These are phyloP conservation scores for Gastrolobium bilobum DNA, from an alignment of 306 rosid species.

Conservation along the genomic window DNA sequence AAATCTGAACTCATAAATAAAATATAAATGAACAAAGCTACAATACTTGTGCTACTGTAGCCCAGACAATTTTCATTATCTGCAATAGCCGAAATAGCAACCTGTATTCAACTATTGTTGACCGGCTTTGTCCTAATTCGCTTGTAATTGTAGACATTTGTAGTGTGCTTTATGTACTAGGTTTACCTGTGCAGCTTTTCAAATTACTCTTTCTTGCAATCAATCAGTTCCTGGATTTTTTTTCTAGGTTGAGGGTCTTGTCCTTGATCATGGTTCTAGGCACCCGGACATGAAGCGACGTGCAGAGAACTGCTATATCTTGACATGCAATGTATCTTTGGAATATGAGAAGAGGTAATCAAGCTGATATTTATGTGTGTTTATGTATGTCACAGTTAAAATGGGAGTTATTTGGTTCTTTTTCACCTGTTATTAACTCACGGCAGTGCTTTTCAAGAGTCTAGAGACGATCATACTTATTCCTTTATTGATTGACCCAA, in stretches of 20 bases:
- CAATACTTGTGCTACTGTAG: not conserved
- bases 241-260: conserved; percentile 95
- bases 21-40: not conserved
- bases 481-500: not conserved
- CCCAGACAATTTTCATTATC: not conserved
- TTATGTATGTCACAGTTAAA: not conserved
- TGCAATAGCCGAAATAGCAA: not conserved
- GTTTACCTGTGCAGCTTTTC: not conserved
- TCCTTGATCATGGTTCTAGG: conserved; percentile 99
- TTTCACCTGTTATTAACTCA: not conserved
- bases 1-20: not conserved
- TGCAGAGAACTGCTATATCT: conserved; percentile 89
- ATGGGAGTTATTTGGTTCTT: not conserved
- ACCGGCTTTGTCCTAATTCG: not conserved
- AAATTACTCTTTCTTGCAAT: conserved; percentile 11
- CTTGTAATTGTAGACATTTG: not conserved
- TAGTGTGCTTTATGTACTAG: not conserved
- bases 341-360: conserved; percentile 94
- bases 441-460: not conserved
- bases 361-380: not conserved
- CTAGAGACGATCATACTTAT: not conserved
- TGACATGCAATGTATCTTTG: conserved; percentile 91
- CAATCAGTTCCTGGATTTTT: conserved; percentile 20
- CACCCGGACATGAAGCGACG: conserved; percentile 99
- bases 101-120: not conserved